Conservation (phyloP, 179 eudicot genomes). For the Pouteria campechiana region DNA sequence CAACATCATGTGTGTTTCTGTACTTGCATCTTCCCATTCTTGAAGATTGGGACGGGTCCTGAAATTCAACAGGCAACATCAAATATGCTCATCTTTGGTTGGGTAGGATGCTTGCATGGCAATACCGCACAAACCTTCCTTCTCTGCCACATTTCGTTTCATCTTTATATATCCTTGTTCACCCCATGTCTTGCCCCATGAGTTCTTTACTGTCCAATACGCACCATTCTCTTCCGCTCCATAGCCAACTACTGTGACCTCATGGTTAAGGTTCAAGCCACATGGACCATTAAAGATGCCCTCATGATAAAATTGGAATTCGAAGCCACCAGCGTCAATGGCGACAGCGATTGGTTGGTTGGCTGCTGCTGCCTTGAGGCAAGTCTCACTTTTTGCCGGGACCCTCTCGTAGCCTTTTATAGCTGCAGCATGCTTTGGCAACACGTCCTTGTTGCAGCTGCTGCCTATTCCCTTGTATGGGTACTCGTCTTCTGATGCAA, state of each 20-base stretch:
- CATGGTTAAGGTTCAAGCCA: conserved; percentile 37
- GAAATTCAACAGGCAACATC: too few species aligned
- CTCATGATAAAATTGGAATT: conserved; percentile 27
- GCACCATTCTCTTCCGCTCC: conserved; percentile 26
- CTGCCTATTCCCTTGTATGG: conserved; percentile 33
- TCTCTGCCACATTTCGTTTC: conserved; percentile 12
- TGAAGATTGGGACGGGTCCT: too few species aligned
- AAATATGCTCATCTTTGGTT: too few species aligned
- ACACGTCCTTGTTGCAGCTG: conserved; percentile 16
- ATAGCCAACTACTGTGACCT: conserved; percentile 45
- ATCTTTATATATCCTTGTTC: conserved; percentile 39
- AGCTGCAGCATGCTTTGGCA: conserved; percentile 3
- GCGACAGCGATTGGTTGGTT: conserved; percentile 51
- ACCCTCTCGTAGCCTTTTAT: conserved; percentile 25
- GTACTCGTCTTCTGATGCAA: conserved; percentile 30
- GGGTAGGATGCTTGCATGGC: conserved; percentile 47
- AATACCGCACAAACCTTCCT: conserved; percentile 38
- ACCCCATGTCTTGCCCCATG: conserved; percentile 52
- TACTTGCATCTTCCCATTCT: too few species aligned
- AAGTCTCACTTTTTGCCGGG: conserved; percentile 13
- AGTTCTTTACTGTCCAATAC: conserved; percentile 49
- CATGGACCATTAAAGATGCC: conserved; percentile 37
- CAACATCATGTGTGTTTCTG: too few species aligned
- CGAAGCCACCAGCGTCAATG: conserved; percentile 34
- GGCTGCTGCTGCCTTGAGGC: conserved; percentile 32